Conservation (phyloP, 306 rosid genomes). For the Fragaria vesca region DNA sequence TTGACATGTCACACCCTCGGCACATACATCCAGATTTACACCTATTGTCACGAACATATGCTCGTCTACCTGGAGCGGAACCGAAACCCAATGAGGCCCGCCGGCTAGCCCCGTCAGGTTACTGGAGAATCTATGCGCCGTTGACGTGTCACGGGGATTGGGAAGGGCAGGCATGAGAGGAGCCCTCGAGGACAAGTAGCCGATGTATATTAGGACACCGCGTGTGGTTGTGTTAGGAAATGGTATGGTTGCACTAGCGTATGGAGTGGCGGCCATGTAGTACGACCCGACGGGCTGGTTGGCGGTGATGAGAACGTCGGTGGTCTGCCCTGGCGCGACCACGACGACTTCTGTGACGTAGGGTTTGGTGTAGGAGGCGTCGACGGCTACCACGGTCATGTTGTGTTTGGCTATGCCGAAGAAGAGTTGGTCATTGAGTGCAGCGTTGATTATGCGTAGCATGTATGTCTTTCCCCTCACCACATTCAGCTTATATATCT, state of each 20-base stretch:
- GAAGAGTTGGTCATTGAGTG: slow-evolving; percentile 62
- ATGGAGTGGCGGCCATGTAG: slow-evolving; percentile 58
- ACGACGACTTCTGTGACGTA: slow-evolving; percentile 47
- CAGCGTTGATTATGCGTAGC: slow-evolving; percentile 58
- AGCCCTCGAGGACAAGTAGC: slow-evolving; percentile 6
- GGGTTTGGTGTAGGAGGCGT: slow-evolving; percentile 50
- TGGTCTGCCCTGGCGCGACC: slow-evolving; percentile 58
- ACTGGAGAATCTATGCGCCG: slow-evolving; percentile 48
- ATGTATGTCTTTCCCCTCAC: slow-evolving; percentile 50
- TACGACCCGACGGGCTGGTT: slow-evolving; percentile 45
- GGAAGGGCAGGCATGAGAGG: slow-evolving; percentile 52
- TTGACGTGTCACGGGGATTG: slow-evolving; percentile 30
- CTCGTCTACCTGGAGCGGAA: slow-evolving; percentile 46
- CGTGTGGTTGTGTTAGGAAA: slow-evolving; percentile 31
- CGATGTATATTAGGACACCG: slow-evolving; percentile 41
- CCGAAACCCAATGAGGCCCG: slow-evolving; percentile 53
- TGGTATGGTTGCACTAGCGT: background rate
- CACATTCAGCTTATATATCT: slow-evolving; percentile 36
- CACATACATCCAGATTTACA: slow-evolving; percentile 28
- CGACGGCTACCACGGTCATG: slow-evolving; percentile 58
- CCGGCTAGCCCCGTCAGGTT: slow-evolving; percentile 33
- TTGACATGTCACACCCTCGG: slow-evolving; percentile 22
- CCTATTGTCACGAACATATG: slow-evolving; percentile 53
- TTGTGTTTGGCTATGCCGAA: slow-evolving; percentile 63
- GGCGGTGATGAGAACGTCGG: slow-evolving; percentile 45